A percentile compares a stretch with the other conserved stretches of the same genome.
These are phyloP conservation scores for Phtheirospermum japonicum DNA, from an alignment of 257 asterid genomes.

Conservation along the genomic window DNA sequence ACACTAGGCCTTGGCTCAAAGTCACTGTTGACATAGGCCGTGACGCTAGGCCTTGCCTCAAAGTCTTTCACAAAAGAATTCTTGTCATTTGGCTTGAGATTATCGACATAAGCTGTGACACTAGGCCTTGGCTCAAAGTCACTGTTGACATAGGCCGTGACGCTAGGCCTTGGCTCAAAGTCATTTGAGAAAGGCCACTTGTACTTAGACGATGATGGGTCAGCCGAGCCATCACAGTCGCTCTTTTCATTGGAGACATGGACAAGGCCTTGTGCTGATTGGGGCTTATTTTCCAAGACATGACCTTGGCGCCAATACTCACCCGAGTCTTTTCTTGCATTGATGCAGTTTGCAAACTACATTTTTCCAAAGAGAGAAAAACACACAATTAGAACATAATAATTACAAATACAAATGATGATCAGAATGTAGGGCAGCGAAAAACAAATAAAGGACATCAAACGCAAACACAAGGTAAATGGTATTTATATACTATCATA, in stretches of 20 bases:
- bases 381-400: background rate
- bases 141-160: no score
- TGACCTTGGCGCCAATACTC: background rate
- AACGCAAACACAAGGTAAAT: no score
- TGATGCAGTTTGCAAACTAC: constrained; percentile 25
- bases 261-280: background rate
- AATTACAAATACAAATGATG: background rate
- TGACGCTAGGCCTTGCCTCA: no score
- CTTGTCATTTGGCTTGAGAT: no score
- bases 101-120: no score
- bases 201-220: constrained; percentile 4
- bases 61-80: no score
- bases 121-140: no score
- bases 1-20: no score
- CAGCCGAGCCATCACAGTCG: constrained; percentile 22
- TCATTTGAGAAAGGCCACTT: background rate
- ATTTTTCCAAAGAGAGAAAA: background rate
- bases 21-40: no score
- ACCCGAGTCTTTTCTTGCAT: constrained; percentile 30
- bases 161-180: no score
- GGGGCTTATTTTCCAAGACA: background rate
- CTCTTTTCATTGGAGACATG: background rate
- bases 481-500: no score
- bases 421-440: background rate
- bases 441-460: background rate